phyloP scores from a whole-genome alignment of 495 filamentous ascomycete species.

The Glutinoglossum americanum region DNA sequence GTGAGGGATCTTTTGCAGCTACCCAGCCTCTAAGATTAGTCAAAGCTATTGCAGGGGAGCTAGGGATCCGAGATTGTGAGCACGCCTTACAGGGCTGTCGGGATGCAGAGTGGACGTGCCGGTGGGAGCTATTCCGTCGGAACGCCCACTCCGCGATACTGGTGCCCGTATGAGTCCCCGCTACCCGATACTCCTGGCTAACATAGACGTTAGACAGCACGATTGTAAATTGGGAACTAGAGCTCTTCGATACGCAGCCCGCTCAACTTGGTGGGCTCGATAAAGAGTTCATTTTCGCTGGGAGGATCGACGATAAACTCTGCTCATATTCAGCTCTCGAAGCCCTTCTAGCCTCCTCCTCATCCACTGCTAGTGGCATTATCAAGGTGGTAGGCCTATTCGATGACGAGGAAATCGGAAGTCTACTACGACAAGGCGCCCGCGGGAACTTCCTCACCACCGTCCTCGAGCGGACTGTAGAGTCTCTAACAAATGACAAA shows the following conservation, averaged over 20 bases:
- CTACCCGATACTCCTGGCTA: background rate
- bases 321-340: slow-evolving; percentile 85
- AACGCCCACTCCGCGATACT: background rate
- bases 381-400: slow-evolving; percentile 81
- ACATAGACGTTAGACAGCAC: slow-evolving; percentile 19
- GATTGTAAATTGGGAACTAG: slow-evolving; percentile 94
- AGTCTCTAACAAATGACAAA: slow-evolving; percentile 31
- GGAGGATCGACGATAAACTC: slow-evolving; percentile 90
- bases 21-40: slow-evolving; percentile 74
- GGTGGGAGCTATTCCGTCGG: background rate
- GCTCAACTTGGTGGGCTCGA: slow-evolving; percentile 68
- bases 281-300: slow-evolving; percentile 86
- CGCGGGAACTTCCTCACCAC: slow-evolving; percentile 66
- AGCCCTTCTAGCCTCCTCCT: slow-evolving; percentile 49
- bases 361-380: slow-evolving; percentile 24
- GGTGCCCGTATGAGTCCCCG: background rate
- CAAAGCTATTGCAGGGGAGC: slow-evolving; percentile 52
- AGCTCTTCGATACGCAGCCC: slow-evolving; percentile 81
- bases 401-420: slow-evolving; percentile 93
- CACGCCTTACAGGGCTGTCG: background rate
- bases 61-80: slow-evolving; percentile 42
- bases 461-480: slow-evolving; percentile 58
- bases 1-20: slow-evolving; percentile 40
- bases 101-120: background rate
- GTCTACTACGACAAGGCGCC: slow-evolving; percentile 73